Conservation (phyloP, 495 filamentous ascomycete genomes). For the Lasiosphaeriaceae sp. region DNA sequence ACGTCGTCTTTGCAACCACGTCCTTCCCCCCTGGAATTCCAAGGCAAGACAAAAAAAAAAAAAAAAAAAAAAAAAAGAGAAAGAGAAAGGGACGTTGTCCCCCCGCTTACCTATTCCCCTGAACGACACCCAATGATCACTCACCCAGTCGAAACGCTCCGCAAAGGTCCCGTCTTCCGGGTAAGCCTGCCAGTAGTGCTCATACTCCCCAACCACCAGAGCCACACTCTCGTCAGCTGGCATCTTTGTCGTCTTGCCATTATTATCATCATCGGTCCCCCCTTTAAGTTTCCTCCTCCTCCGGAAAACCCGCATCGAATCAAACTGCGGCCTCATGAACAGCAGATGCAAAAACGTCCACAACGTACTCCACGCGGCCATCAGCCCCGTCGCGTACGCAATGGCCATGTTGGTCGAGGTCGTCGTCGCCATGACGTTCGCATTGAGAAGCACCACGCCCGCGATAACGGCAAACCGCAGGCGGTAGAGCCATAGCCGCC, state of each 20-base stretch:
- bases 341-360: slow-evolving; percentile 62
- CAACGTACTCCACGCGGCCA: slow-evolving; percentile 61
- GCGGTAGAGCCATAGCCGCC: slow-evolving; percentile 42
- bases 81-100: not conserved
- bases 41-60: not conserved
- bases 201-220: slow-evolving; percentile 22
- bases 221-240: slow-evolving; percentile 26
- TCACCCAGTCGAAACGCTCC: slow-evolving; percentile 67
- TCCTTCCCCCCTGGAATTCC: not conserved
- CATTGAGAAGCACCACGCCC: slow-evolving; percentile 30
- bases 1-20: not conserved
- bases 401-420: slow-evolving; percentile 55
- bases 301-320: slow-evolving; percentile 57
- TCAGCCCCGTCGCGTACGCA: slow-evolving; percentile 65
- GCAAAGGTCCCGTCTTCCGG: slow-evolving; percentile 50
- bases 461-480: slow-evolving; percentile 54
- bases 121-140: slow-evolving; percentile 65
- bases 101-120: slow-evolving; percentile 50
- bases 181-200: slow-evolving; percentile 70
- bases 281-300: slow-evolving; percentile 28
- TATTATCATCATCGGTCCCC: not conserved
- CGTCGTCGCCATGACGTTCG: slow-evolving; percentile 39
- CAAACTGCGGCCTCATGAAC: slow-evolving; percentile 60
- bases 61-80: not conserved
- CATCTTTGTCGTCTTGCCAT: slow-evolving; percentile 19